Conservation (phyloP, 2,329 filamentous ascomycete genomes). For the Exophiala sideris region DNA sequence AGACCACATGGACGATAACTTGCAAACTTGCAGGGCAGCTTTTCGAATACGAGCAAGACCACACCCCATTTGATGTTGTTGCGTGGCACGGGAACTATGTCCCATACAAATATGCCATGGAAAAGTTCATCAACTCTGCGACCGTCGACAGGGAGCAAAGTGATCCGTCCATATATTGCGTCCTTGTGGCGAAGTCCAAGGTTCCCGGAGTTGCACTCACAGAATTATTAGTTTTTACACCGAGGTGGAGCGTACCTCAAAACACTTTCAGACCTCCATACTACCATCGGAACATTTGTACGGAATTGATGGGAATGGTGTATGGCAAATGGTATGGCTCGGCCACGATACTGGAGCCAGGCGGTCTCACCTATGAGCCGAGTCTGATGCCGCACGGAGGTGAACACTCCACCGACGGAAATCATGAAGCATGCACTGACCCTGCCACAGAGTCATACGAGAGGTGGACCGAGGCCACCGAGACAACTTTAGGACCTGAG, state of each 20-base stretch:
- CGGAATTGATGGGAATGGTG: slow-evolving; percentile 38
- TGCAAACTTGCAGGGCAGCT: slow-evolving; percentile 62
- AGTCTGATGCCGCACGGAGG: slow-evolving; percentile 12
- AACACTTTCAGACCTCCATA: slow-evolving; percentile 42
- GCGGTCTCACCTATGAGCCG: slow-evolving; percentile 6
- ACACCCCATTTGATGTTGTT: slow-evolving; percentile 67
- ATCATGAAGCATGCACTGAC: no score
- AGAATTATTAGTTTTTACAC: slow-evolving; percentile 39
- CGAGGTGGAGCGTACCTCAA: slow-evolving; percentile 36
- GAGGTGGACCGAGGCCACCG: slow-evolving; percentile 1
- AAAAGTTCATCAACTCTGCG: slow-evolving; percentile 39
- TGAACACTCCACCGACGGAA: no score
- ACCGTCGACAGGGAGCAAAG: slow-evolving; percentile 40
- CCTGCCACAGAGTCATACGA: slow-evolving; percentile 2
- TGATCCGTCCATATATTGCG: slow-evolving; percentile 40
- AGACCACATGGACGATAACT: slow-evolving; percentile 53
- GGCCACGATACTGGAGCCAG: neutral
- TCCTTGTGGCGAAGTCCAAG: slow-evolving; percentile 38
- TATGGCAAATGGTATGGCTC: slow-evolving; percentile 10
- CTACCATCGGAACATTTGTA: slow-evolving; percentile 41
- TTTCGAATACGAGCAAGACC: slow-evolving; percentile 59
- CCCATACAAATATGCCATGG: slow-evolving; percentile 41
- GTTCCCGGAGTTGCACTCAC: slow-evolving; percentile 31
- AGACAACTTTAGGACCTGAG: neutral
- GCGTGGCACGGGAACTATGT: slow-evolving; percentile 67